These are phyloP conservation scores for Botrytis hyacinthi DNA, from an alignment of 2,329 filamentous ascomycete genomes.

Conservation along the genomic window DNA sequence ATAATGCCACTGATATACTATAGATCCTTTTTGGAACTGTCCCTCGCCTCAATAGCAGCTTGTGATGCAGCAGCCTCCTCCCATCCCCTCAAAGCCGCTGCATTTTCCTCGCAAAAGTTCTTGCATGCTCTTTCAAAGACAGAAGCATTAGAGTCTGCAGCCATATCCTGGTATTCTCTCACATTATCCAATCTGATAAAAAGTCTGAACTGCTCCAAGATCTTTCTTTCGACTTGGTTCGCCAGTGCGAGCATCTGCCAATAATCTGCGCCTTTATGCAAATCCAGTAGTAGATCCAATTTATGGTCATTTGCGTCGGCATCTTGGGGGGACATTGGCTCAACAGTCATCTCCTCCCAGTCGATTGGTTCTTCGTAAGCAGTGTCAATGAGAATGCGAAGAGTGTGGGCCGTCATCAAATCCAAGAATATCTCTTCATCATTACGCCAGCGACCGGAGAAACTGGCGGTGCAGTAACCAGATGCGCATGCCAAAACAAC, in stretches of 20 bases:
- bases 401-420: neutral
- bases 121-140: constrained; percentile 24
- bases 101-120: constrained; percentile 25
- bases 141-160: constrained; percentile 21
- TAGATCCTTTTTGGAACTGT: neutral
- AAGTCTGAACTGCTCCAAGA: constrained; percentile 23
- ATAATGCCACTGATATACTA: neutral
- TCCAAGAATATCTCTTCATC: neutral
- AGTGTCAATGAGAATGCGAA: neutral
- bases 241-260: constrained; percentile 28
- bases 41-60: neutral
- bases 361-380: constrained; percentile 11
- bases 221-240: constrained; percentile 29
- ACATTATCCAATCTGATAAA: constrained; percentile 33
- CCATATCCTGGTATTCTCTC: constrained; percentile 18
- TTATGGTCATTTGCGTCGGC: constrained; percentile 24
- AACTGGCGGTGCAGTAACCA: neutral
- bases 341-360: constrained; percentile 21
- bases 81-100: neutral
- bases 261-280: constrained; percentile 31
- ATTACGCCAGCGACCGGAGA: constrained; percentile 4
- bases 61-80: neutral
- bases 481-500: neutral
- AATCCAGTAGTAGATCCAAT: constrained; percentile 30
- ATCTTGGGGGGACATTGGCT: constrained; percentile 17